phyloP scores from a whole-genome alignment of 177 flowering plant genomes.

The Tripterygium wilfordii region DNA sequence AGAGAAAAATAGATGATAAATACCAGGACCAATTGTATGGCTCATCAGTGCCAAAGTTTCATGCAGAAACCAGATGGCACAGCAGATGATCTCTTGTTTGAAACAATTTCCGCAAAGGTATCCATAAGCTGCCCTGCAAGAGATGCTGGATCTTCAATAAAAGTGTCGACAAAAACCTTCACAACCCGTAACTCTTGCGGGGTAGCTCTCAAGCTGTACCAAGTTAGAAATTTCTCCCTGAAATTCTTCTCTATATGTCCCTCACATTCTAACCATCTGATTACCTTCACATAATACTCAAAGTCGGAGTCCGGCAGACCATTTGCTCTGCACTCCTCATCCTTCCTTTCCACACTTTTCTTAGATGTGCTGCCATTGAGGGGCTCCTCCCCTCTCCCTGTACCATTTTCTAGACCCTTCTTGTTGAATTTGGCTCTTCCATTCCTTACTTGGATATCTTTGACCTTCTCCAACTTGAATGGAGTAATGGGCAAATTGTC shows the following conservation, averaged over 20 bases:
- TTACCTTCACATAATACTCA: constrained; percentile 73
- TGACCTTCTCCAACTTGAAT: constrained; percentile 47
- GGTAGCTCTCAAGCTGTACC: constrained; percentile 89
- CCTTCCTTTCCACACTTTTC: constrained; percentile 35
- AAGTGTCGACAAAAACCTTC: constrained; percentile 70
- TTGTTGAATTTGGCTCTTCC: constrained; percentile 26
- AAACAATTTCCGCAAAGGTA: constrained; percentile 68
- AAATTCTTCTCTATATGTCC: constrained; percentile 79
- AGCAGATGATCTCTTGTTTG: constrained; percentile 43
- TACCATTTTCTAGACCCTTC: constrained; percentile 31
- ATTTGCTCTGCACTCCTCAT: constrained; percentile 27
- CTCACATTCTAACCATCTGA: constrained; percentile 79
- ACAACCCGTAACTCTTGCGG: constrained; percentile 72
- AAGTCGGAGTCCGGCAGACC: constrained; percentile 50
- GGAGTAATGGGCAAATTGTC: constrained; percentile 70
- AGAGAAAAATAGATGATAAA: constrained; percentile 8
- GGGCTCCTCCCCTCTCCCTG: constrained; percentile 39
- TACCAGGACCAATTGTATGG: too few relatives aligned
- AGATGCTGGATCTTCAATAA: constrained; percentile 73
- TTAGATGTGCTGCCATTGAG: constrained; percentile 64
- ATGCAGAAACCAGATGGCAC: constrained; percentile 77
- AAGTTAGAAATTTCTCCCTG: constrained; percentile 85
- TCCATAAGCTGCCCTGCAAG: constrained; percentile 89
- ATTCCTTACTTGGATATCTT: constrained; percentile 37
- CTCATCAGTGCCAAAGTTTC: constrained; percentile 87